Percentiles rank a stretch among this genome's conserved stretches.
Conservation (phyloP, 1,284 basidiomycete species). For the Moniliophthora roreri region DNA sequence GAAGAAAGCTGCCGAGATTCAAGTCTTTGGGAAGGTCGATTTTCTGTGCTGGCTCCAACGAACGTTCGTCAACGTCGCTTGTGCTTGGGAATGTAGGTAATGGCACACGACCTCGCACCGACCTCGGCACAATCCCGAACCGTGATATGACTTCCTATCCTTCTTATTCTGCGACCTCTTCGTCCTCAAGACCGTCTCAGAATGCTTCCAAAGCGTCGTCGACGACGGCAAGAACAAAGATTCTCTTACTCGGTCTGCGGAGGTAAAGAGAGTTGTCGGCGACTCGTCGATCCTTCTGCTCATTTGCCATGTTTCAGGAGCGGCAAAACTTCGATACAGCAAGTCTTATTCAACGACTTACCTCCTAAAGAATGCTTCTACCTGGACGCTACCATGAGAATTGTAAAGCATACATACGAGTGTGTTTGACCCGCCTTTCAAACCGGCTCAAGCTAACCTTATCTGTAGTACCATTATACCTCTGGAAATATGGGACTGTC, state of each 20-base stretch:
- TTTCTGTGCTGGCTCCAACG: background rate
- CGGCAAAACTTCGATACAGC: constrained; percentile 91
- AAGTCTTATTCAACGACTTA: constrained; percentile 88
- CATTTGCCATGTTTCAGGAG: constrained; percentile 49
- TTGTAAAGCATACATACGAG: constrained; percentile 80
- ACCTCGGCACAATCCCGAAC: background rate
- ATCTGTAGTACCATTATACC: constrained; percentile 80
- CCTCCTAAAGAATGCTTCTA: constrained; percentile 89
- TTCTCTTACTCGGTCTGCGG: constrained; percentile 78
- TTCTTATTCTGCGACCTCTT: constrained; percentile 1
- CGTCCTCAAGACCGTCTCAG: background rate
- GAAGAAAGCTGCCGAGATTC: background rate
- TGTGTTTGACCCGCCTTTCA: constrained; percentile 43
- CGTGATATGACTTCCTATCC: background rate
- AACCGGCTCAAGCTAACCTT: background rate
- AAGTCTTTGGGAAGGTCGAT: background rate
- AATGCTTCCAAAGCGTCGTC: background rate
- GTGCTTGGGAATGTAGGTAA: no score
- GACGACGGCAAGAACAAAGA: constrained; percentile 54
- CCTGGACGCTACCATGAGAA: constrained; percentile 83
- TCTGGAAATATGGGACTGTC: constrained; percentile 95
- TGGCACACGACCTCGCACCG: background rate
- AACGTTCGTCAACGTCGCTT: constrained; percentile 1
- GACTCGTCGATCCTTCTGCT: constrained; percentile 8
- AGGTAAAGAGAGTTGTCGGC: constrained; percentile 47